Percentiles rank a stretch among this genome's conserved stretches.
phyloP scores from a whole-genome alignment of 75 land plant species.

The Pinus albicaulis region DNA sequence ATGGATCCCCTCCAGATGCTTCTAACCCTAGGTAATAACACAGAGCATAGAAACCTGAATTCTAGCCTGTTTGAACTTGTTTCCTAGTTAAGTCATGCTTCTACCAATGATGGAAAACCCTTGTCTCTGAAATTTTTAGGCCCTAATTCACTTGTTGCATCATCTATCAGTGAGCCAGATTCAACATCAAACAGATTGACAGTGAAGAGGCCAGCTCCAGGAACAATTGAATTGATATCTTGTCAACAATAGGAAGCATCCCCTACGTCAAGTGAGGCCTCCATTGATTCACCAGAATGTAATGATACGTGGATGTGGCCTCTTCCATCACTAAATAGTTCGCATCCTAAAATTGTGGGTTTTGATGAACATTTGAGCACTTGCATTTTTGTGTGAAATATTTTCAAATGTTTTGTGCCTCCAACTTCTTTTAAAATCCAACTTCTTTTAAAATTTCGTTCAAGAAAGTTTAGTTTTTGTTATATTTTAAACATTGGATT shows the following conservation, averaged over 20 bases:
- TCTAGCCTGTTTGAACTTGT: constrained; percentile 71
- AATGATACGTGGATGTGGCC: constrained; percentile 56
- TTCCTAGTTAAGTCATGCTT: constrained; percentile 54
- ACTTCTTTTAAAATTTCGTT: too few relatives aligned
- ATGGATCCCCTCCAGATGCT: constrained; percentile 67
- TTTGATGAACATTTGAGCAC: constrained; percentile 66
- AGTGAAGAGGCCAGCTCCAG: constrained; percentile 90
- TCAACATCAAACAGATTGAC: constrained; percentile 43
- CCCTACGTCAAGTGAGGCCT: background rate
- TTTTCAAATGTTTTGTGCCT: too few relatives aligned
- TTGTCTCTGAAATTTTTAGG: constrained; percentile 89
- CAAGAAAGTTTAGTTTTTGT: too few relatives aligned
- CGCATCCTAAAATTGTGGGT: constrained; percentile 56
- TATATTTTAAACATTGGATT: too few relatives aligned
- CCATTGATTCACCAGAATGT: background rate
- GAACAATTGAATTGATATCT: constrained; percentile 69
- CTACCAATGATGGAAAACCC: constrained; percentile 46
- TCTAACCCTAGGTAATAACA: constrained; percentile 57
- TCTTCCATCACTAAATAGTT: constrained; percentile 68
- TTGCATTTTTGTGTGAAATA: too few relatives aligned
- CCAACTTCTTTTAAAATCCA: too few relatives aligned
- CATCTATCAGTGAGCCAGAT: constrained; percentile 26
- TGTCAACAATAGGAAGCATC: background rate
- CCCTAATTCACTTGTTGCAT: constrained; percentile 65
- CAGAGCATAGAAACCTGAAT: constrained; percentile 30